Evolutionary conservation across 2,329 filamentous ascomycete species (phyloP), one percentile per base, ranked within the genome.

Genomic region (Myriosclerotinia scirpicola): DNA sequence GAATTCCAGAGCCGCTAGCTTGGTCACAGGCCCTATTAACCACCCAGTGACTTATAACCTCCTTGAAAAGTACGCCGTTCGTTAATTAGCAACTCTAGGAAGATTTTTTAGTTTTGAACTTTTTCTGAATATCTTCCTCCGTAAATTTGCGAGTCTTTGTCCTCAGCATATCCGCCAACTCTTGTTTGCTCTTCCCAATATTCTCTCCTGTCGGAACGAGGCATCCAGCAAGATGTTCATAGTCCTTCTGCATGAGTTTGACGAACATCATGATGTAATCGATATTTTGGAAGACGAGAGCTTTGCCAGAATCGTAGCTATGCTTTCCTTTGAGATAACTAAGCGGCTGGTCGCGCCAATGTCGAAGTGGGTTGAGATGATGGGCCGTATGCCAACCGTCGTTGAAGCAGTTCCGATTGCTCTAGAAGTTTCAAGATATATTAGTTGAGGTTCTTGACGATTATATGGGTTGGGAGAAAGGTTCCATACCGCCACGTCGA

Each of bases 301-400:
- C 91, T 26, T 86, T 80, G 73, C 92, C 87, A 9, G 81, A 77
- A 0, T 85, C 81, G 73, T 93, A 94, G 3, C 82, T 83, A 34
- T 84, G 78, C 77, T 92, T 92, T 55, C 87, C 84, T 71, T 87
- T 83, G 2, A 93, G 79, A 77, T 94, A 92, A 8, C 90, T 85
- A 15, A 87, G 81, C 0, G 91, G 91, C 72, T 93, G 91, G 26
- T 93, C 89, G 67, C 91, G 87, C 91, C 91, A 94, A 79, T 93
- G 91, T 1, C 91, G 86, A 38, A 85, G 83, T 0, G 90, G 90
- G 78, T 93, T 92, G 62, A 93, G 84, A 73, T 93, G 90, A 75
- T 93, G 91, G 22, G 89, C 91, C 8, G 90, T 93, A 78, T 93
- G 90, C 77, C 92, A 93, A 70, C 90, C 90, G 73, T 93, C 90